Conservation (phyloP, 495 filamentous ascomycete genomes). For the Penicillium argentinense region DNA sequence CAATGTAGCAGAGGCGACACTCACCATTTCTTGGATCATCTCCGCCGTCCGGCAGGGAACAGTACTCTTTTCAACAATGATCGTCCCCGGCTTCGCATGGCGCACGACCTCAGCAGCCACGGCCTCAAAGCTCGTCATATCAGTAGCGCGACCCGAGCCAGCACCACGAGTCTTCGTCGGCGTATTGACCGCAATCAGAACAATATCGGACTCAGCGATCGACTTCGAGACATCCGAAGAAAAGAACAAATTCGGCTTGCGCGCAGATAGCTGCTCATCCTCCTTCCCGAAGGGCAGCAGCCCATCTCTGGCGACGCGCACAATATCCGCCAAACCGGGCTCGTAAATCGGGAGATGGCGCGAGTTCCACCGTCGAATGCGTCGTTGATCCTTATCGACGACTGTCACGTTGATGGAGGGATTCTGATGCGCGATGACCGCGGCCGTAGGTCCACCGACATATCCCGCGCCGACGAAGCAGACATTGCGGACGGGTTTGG, state of each 20-base stretch:
- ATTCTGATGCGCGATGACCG: slow-evolving; percentile 72
- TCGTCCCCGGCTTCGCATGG: slow-evolving; percentile 61
- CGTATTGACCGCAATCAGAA: slow-evolving; percentile 77
- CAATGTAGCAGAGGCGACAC: slow-evolving; percentile 11
- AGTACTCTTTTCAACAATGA: slow-evolving; percentile 79
- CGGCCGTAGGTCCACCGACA: slow-evolving; percentile 59
- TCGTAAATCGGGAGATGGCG: slow-evolving; percentile 66
- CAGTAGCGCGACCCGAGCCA: slow-evolving; percentile 66
- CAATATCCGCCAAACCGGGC: slow-evolving; percentile 44
- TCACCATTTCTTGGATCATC: slow-evolving; percentile 62
- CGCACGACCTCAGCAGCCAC: slow-evolving; percentile 64
- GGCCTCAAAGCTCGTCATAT: slow-evolving; percentile 67
- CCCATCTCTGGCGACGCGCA: slow-evolving; percentile 16
- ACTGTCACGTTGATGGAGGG: slow-evolving; percentile 66
- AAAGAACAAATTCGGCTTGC: slow-evolving; percentile 61
- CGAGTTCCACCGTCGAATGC: slow-evolving; percentile 75
- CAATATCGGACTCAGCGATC: slow-evolving; percentile 65
- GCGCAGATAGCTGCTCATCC: neutral
- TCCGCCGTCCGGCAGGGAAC: slow-evolving; percentile 75
- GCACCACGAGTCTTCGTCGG: slow-evolving; percentile 70
- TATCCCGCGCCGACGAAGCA: slow-evolving; percentile 14
- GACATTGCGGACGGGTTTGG: slow-evolving; percentile 4
- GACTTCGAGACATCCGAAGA: slow-evolving; percentile 54
- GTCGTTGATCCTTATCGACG: slow-evolving; percentile 62
- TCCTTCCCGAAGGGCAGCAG: neutral